Conservation (phyloP, 352 stramenopile species). For the Thalassiosira tumida region DNA sequence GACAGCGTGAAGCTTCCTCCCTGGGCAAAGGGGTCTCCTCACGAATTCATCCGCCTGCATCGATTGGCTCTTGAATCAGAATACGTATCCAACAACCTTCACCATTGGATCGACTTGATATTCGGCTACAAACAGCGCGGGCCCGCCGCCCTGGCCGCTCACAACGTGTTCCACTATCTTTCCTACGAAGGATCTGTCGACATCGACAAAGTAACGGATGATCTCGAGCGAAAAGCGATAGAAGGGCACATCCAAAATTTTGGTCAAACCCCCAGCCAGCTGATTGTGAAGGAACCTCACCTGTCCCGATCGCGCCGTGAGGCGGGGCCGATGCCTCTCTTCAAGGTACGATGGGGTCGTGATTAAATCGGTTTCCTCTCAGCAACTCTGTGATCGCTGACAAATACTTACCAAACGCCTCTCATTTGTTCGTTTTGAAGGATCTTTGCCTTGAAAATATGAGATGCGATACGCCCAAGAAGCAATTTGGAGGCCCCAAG, state of each 20-base stretch:
- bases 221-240: constrained; percentile 94
- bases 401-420: not conserved
- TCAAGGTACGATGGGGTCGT: constrained; percentile 76
- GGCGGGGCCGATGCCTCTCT: constrained; percentile 83
- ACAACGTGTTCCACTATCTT: constrained; percentile 99
- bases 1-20: constrained; percentile 96
- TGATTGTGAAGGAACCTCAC: constrained; percentile 92
- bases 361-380: constrained; percentile 36
- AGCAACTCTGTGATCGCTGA: constrained; percentile 32
- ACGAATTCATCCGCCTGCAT: constrained; percentile 97
- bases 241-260: constrained; percentile 98
- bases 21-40: constrained; percentile 95
- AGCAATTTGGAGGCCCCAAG: constrained; percentile 86
- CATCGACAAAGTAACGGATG: constrained; percentile 94
- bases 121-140: constrained; percentile 98
- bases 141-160: constrained; percentile 93
- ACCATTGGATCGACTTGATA: constrained; percentile 99
- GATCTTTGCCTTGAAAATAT: constrained; percentile 76
- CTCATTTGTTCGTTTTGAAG: constrained; percentile 39
- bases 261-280: constrained; percentile 97
- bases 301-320: constrained; percentile 78
- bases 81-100: constrained; percentile 96
- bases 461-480: constrained; percentile 86
- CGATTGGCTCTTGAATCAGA: constrained; percentile 97
- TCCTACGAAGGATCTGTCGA: constrained; percentile 99